phyloP scores from a whole-genome alignment of 768 basidiomycete genomes.

The Xerocomellus chrysenteron region DNA sequence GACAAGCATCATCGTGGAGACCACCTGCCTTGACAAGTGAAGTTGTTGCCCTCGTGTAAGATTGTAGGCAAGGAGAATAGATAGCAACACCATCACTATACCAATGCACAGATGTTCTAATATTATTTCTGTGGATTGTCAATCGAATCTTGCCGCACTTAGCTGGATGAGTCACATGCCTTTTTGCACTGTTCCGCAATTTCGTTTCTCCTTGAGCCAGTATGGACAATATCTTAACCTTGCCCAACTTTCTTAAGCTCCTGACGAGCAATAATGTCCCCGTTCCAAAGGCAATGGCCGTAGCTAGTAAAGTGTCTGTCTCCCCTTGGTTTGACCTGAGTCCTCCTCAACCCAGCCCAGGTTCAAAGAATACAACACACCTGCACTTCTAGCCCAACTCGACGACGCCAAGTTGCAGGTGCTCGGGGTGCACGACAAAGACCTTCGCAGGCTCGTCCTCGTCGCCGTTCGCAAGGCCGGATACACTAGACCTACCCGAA shows the following conservation, averaged over 20 bases:
- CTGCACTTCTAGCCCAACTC: constrained; percentile 53
- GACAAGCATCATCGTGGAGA: constrained; percentile 85
- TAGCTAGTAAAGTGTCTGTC: constrained; percentile 68
- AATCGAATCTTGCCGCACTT: too few species aligned
- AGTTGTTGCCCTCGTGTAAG: constrained; percentile 12
- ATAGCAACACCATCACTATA: constrained; percentile 23
- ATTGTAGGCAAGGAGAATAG: constrained; percentile 7
- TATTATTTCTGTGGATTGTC: constrained; percentile 11
- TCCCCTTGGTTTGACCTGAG: not conserved
- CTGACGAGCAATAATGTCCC: constrained; percentile 57
- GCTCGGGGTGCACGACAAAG: constrained; percentile 62
- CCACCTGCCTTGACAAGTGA: constrained; percentile 70
- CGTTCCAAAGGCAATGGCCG: constrained; percentile 63
- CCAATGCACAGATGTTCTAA: constrained; percentile 7
- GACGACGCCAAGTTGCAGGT: constrained; percentile 57
- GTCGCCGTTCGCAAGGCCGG: constrained; percentile 63
- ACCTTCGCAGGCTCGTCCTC: constrained; percentile 59
- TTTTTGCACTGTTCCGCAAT: not conserved
- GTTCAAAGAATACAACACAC: constrained; percentile 70
- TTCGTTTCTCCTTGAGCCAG: not conserved
- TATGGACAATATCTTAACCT: constrained; percentile 47
- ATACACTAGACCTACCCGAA: constrained; percentile 35
- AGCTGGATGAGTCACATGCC: not conserved
- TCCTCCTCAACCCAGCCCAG: constrained; percentile 38
- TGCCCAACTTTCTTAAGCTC: constrained; percentile 67